Percentiles rank a stretch among this genome's conserved stretches.
Conservation (phyloP, 495 filamentous ascomycete species). For the Podospora anserina region DNA sequence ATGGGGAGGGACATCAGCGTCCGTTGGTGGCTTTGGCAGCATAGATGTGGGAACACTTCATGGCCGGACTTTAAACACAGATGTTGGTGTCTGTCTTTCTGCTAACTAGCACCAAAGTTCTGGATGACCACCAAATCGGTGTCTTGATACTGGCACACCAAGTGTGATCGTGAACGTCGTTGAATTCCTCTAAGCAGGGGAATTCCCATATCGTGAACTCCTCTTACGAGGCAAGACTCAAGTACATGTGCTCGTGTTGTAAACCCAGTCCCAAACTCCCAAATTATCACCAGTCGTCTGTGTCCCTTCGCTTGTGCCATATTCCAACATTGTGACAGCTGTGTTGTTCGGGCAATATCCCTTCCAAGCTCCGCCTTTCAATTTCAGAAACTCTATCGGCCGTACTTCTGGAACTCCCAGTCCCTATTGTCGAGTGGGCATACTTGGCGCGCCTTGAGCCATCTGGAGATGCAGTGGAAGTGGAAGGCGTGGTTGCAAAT, state of each 20-base stretch:
- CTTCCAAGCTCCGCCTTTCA: not conserved
- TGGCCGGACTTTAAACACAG: too few relatives aligned
- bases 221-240: not conserved
- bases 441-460: slow-evolving; percentile 99
- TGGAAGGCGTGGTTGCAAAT: slow-evolving; percentile 99
- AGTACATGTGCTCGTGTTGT: not conserved
- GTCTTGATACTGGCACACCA: not conserved
- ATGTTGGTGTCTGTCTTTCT: too few relatives aligned
- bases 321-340: not conserved
- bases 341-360: not conserved
- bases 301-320: not conserved
- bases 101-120: too few relatives aligned
- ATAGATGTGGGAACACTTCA: too few relatives aligned
- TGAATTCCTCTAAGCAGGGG: not conserved
- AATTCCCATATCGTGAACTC: not conserved
- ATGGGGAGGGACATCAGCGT: too few relatives aligned
- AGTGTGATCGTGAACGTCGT: not conserved
- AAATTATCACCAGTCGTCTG: not conserved
- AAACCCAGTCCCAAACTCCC: not conserved
- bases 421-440: slow-evolving; percentile 97
- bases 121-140: too few relatives aligned
- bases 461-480: slow-evolving; percentile 99
- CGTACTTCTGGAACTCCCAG: slow-evolving; percentile 99
- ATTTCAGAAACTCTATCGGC: slow-evolving; percentile 44
- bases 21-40: too few relatives aligned